phyloP scores from a whole-genome alignment of 352 stramenopile genomes.

The Globisporangium nodosum region DNA sequence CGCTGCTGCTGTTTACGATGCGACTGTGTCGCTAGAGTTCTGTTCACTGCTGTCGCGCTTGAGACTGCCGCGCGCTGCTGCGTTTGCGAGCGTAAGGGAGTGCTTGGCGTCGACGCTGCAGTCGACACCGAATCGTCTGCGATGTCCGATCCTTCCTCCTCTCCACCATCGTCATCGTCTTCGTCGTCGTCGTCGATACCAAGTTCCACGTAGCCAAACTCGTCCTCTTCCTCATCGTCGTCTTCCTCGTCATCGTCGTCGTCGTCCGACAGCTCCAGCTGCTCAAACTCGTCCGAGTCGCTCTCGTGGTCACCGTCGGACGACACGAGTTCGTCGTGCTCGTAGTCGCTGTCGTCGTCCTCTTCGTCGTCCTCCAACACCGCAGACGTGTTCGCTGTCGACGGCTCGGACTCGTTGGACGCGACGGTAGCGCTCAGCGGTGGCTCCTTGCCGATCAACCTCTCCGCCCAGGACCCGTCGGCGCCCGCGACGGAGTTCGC shows the following conservation, averaged over 20 bases:
- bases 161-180: neutral
- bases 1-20: neutral
- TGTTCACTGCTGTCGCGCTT: neutral
- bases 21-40: neutral
- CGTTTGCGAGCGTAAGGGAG: neutral
- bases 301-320: conserved; percentile 59
- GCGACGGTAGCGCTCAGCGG: neutral
- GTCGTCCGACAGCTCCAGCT: conserved; percentile 65
- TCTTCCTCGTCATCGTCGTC: conserved; percentile 39
- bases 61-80: neutral
- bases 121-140: neutral
- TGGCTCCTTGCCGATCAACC: neutral
- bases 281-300: conserved; percentile 71
- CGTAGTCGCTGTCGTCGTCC: conserved; percentile 80
- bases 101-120: neutral
- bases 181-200: conserved; percentile 10
- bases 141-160: neutral
- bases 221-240: conserved; percentile 10
- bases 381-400: conserved; percentile 2
- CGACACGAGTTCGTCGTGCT: conserved; percentile 74
- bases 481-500: too few relatives aligned
- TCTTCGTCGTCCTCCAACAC: conserved; percentile 27
- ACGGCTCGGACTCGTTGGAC: conserved; percentile 5
- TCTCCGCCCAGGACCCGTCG: neutral
- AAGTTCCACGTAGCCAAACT: conserved; percentile 21